Evolutionary conservation across 2,329 filamentous ascomycete species (phyloP), one percentile per base, ranked within the genome.

Genomic region (Davidsoniella australis): DNA sequence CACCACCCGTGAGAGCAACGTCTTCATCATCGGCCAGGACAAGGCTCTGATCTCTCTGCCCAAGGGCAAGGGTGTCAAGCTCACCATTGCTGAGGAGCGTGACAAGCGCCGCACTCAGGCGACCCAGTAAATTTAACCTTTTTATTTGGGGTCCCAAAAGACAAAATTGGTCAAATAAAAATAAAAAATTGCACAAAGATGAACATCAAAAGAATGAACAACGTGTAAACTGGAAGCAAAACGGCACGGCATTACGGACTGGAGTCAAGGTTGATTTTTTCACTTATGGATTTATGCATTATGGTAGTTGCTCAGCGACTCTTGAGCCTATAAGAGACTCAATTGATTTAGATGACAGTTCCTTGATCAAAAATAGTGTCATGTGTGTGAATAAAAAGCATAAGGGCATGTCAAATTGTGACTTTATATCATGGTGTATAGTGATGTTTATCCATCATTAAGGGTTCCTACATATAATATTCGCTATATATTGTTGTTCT

Each of bases 11-110:
- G 88, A 98, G 79, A 82, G 74, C 79, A 98, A 98, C 85, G 88
- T 98, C 65, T 98, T 98, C 76, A 82, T 98, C 75, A 95, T 98
- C 63, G 91, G 91, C 65, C 77, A 81, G 63, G 91, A 98, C 66
- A 96, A 96, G 84, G 89, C 91, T 65, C 98, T 91, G 91, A 81
- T 98, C 74, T 94, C 85, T 64, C 81, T 98, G 68, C 93, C 91
- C 70, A 98, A 96, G 86, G 91, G 91, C 76, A 95, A 95, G 82
- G 91, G 91, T 85, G 91, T 98, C 77, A 94, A 95, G 86, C 86
- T 96, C 70, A 81, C 83, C 67, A 96, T 98, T 66, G 87, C 89
- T 61, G 89, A 98, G 78, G 89, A 98, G 85, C 81, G 89, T 77
- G 89, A 98, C 73, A 88, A 89, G 71, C 86, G 88, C 68, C 85